Evolutionary conservation across 2,329 filamentous ascomycete species (phyloP).

Genomic region (Ceratocystis albifundus): DNA sequence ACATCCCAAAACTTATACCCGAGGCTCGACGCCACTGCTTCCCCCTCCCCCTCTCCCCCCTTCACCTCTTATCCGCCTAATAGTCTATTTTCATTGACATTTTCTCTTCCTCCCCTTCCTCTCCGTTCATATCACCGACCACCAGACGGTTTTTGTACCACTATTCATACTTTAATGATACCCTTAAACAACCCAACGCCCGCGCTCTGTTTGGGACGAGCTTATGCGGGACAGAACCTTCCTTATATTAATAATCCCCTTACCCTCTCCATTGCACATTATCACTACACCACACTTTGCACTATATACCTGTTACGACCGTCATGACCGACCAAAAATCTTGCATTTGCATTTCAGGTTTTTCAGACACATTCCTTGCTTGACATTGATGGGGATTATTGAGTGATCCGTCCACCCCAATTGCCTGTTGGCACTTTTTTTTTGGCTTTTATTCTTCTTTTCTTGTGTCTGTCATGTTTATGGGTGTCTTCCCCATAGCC

Average conservation of each 20-base stretch:
- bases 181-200: conserved; percentile 18
- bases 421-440: conserved; percentile 3
- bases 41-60: not conserved
- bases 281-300: conserved; percentile 10
- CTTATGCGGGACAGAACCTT: conserved; percentile 20
- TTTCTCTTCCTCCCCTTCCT: not conserved
- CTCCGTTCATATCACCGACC: conserved; percentile 2
- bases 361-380: conserved; percentile 23
- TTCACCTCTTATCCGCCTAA: not conserved
- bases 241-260: conserved; percentile 9
- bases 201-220: conserved; percentile 15
- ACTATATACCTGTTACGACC: conserved; percentile 22
- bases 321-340: conserved; percentile 24
- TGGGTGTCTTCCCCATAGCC: not conserved
- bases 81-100: not conserved
- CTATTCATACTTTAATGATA: conserved; percentile 19
- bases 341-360: conserved; percentile 21
- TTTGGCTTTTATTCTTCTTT: conserved; percentile 2
- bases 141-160: conserved; percentile 17
- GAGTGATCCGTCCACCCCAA: not conserved
- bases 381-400: conserved; percentile 10
- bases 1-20: conserved; percentile 11
- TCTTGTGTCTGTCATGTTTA: not conserved
- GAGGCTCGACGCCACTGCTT: conserved; percentile 21
- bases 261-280: conserved; percentile 7